Evolutionary conservation across 805 yeast genomes (phyloP).

Genomic region (Clavispora phyllophila): DNA sequence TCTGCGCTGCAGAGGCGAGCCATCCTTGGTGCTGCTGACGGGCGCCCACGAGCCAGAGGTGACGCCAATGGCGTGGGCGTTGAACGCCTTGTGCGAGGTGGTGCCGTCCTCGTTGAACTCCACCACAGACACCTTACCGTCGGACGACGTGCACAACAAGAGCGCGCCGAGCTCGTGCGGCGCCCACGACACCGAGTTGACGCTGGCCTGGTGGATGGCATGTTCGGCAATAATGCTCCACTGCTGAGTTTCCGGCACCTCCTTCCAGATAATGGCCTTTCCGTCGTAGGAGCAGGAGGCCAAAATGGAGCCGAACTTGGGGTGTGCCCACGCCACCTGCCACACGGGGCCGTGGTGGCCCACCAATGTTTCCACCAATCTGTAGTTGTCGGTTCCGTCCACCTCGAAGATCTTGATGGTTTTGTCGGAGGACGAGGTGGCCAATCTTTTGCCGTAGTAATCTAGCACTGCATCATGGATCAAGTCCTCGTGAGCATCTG

Average conservation of each 20-base stretch:
- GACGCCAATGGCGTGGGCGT: constrained; percentile 91
- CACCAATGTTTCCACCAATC: constrained; percentile 72
- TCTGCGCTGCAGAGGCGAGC: constrained; percentile 47
- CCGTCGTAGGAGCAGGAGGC: constrained; percentile 97
- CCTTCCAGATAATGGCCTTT: constrained; percentile 90
- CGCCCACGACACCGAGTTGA: constrained; percentile 93
- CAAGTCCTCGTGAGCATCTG: constrained; percentile 86
- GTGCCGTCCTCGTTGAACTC: constrained; percentile 90
- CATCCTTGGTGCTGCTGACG: constrained; percentile 32
- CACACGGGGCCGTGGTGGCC: constrained; percentile 99
- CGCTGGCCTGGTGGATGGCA: constrained; percentile 86
- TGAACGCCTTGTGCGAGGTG: constrained; percentile 54
- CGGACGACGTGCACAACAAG: constrained; percentile 84
- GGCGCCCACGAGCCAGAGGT: constrained; percentile 97
- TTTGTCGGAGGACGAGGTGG: constrained; percentile 31
- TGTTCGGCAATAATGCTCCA: constrained; percentile 90
- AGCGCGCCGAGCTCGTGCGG: constrained; percentile 96
- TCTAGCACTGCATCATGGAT: constrained; percentile 97
- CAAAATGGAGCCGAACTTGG: constrained; percentile 90
- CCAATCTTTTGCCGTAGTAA: constrained; percentile 92
- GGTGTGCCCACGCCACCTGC: constrained; percentile 99
- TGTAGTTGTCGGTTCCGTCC: constrained; percentile 18
- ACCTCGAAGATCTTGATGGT: constrained; percentile 18
- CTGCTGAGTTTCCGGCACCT: constrained; percentile 65
- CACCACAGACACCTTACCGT: constrained; percentile 85